Evolutionary conservation across 495 filamentous ascomycete species (phyloP), one percentile per base, ranked within the genome.

Genomic region (Hypoxylon cercidicola): DNA sequence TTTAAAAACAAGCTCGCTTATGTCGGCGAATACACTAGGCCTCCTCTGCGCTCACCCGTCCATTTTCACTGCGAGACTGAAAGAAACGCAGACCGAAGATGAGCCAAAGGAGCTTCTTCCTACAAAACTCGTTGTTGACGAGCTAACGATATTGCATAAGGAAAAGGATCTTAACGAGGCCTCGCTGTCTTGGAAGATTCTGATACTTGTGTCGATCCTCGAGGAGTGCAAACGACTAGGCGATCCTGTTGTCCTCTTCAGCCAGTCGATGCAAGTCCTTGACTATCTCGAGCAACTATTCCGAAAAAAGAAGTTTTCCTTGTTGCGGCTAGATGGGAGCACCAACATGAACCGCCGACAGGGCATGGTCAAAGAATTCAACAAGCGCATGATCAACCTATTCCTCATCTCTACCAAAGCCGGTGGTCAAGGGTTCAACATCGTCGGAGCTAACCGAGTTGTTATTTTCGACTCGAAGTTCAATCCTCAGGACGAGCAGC

Each of bases 391-490:
- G 0, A 41, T 68, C 2, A 75, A 80, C 34, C 76, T 96, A 1
- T 92, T 90, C 64, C 79, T 97, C 2, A 91, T 97, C 23, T 96
- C 93, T 0, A 97, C 93, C 1, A 84, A 72, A 54, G 91, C 93
- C 16, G 93, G 93, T 13, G 93, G 92, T 0, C 70, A 91, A 0
- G 93, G 93, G 0, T 75, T 97, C 55, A 98, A 98, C 65, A 87
- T 98, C 28, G 80, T 78, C 35, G 89, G 90, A 4, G 94, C 94
- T 0, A 98, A 96, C 73, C 85, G 94, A 6, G 90, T 97, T 9
- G 81, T 97, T 19, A 90, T 98, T 16, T 89, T 97, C 34, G 94
- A 98, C 68, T 91, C 89, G 71, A 79, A 80, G 46, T 97, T 87
- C 74, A 94, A 91, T 51, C 94, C 94, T 0, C 82, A 83, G 4